phyloP scores from a whole-genome alignment of 139 green algal genomes.

The Mesotaenium endlicherianum region DNA sequence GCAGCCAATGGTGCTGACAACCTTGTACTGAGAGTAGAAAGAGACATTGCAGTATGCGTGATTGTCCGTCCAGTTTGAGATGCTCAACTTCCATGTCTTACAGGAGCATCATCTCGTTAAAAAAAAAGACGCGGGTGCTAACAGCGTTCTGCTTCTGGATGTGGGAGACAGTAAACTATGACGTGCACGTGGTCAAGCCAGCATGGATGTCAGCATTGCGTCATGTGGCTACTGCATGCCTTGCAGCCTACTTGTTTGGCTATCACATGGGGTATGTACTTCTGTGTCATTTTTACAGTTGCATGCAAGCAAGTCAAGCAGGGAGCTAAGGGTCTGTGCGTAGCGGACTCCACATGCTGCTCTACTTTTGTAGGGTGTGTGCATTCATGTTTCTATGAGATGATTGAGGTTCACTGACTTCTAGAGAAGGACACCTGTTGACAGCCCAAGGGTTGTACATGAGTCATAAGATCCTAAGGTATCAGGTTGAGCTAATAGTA shows the following conservation, averaged over 20 bases:
- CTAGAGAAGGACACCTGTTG: neutral
- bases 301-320: neutral
- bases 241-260: constrained; percentile 1
- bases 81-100: too few species aligned
- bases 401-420: neutral
- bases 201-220: neutral
- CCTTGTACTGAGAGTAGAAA: too few species aligned
- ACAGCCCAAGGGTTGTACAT: neutral
- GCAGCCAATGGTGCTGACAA: too few species aligned
- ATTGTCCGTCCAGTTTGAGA: too few species aligned
- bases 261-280: constrained; percentile 20
- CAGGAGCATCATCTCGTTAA: too few species aligned
- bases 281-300: neutral
- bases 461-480: neutral
- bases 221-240: neutral
- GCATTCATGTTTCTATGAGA: neutral
- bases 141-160: too few species aligned
- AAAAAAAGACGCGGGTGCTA: too few species aligned
- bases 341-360: neutral
- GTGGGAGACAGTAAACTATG: too few species aligned
- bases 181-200: too few species aligned
- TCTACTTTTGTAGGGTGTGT: neutral
- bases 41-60: too few species aligned
- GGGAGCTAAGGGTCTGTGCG: neutral
- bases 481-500: neutral